phyloP scores from a whole-genome alignment of 2,329 filamentous ascomycete species.

The Orbilia brochopaga region DNA sequence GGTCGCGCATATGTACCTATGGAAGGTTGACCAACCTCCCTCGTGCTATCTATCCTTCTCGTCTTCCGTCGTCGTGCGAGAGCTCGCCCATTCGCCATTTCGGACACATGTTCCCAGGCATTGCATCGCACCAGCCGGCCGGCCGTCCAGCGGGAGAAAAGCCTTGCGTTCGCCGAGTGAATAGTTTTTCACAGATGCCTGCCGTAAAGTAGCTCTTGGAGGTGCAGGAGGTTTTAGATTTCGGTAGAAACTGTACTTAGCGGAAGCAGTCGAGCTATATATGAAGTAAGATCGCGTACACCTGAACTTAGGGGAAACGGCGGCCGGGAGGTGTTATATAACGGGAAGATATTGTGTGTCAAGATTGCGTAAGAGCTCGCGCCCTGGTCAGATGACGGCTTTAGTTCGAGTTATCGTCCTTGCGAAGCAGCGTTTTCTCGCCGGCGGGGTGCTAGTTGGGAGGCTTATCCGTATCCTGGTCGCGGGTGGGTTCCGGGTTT shows the following conservation, averaged over 20 bases:
- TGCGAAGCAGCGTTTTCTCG: background rate
- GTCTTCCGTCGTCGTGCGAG: too few species aligned
- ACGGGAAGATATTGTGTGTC: conserved; percentile 50
- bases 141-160: background rate
- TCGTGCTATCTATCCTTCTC: background rate
- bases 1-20: too few species aligned
- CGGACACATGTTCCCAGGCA: background rate
- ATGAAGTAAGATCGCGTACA: conserved; percentile 47
- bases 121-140: too few species aligned
- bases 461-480: background rate
- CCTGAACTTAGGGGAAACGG: conserved; percentile 48
- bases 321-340: conserved; percentile 41
- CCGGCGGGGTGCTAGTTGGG: background rate
- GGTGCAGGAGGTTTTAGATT: conserved; percentile 28
- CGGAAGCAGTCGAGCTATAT: conserved; percentile 28
- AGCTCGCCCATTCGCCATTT: background rate
- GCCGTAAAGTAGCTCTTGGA: conserved; percentile 27
- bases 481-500: background rate
- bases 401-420: background rate
- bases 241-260: conserved; percentile 50
- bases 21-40: background rate
- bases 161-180: background rate
- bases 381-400: conserved; percentile 45
- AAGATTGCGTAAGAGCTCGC: conserved; percentile 50
- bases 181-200: conserved; percentile 13